A percentile compares a stretch with the other conserved stretches of the same genome.
Evolutionary conservation across 192 early-diverging fungal genomes (phyloP).

Genomic region (Backusella westeae): DNA sequence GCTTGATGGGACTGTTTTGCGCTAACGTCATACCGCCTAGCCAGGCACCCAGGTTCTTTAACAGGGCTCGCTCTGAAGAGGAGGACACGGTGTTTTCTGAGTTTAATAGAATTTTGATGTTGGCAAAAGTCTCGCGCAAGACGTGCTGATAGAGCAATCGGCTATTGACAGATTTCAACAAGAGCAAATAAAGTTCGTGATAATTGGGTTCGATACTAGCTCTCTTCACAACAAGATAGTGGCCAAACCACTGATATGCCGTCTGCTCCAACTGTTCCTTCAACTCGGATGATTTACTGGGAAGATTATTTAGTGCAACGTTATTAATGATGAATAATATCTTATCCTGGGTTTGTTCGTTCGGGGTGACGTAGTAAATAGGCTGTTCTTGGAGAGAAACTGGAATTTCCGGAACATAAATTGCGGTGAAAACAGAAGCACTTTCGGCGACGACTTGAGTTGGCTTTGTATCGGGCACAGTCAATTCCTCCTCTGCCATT

Average conservation of each 20-base stretch:
- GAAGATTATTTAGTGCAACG: slow-evolving; percentile 81
- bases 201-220: slow-evolving; percentile 97
- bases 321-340: slow-evolving; percentile 98
- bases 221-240: slow-evolving; percentile 93
- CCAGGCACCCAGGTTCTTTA: slow-evolving; percentile 98
- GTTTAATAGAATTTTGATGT: slow-evolving; percentile 87
- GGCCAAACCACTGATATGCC: slow-evolving; percentile 88
- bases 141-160: slow-evolving; percentile 71
- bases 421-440: slow-evolving; percentile 18
- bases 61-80: slow-evolving; percentile 80
- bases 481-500: slow-evolving; percentile 10
- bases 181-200: slow-evolving; percentile 85
- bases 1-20: slow-evolving; percentile 92
- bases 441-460: not conserved
- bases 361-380: slow-evolving; percentile 45
- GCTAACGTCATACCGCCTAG: slow-evolving; percentile 96
- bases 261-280: slow-evolving; percentile 66
- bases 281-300: slow-evolving; percentile 74
- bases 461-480: slow-evolving; percentile 1
- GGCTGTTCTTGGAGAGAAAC: not conserved
- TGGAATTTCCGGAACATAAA: slow-evolving; percentile 19
- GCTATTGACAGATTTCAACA: slow-evolving; percentile 75
- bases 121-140: slow-evolving; percentile 85
- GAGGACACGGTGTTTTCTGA: slow-evolving; percentile 91
- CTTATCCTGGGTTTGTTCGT: slow-evolving; percentile 78